Evolutionary conservation across 2,329 filamentous ascomycete genomes (phyloP).

Genomic region (Aspergillus sp.): DNA sequence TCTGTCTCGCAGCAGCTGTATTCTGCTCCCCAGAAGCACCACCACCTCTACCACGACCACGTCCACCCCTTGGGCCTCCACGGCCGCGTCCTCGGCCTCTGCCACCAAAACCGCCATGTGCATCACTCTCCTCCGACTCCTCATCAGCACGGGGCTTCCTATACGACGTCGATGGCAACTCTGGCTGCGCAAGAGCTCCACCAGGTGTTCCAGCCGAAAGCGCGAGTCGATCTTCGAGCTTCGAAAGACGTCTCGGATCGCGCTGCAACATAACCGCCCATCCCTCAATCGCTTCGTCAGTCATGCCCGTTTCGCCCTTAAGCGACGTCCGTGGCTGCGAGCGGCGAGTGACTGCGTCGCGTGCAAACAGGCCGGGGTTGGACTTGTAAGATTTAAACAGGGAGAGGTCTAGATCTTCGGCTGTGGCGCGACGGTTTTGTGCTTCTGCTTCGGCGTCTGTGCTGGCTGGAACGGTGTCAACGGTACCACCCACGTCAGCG

Average conservation of each 20-base stretch:
- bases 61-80: slow-evolving; percentile 43
- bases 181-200: slow-evolving; percentile 48
- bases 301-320: slow-evolving; percentile 74
- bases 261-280: slow-evolving; percentile 82
- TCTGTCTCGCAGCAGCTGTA: slow-evolving; percentile 63
- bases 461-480: slow-evolving; percentile 54
- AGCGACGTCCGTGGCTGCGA: slow-evolving; percentile 57
- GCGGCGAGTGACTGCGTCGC: slow-evolving; percentile 64
- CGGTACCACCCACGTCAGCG: slow-evolving; percentile 81
- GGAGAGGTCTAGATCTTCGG: slow-evolving; percentile 52
- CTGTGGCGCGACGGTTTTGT: slow-evolving; percentile 42
- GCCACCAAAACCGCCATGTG: slow-evolving; percentile 27
- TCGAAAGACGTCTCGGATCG: slow-evolving; percentile 60
- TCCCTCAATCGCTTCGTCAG: slow-evolving; percentile 87
- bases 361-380: slow-evolving; percentile 59
- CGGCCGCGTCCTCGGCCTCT: slow-evolving; percentile 41
- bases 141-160: slow-evolving; percentile 27
- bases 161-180: slow-evolving; percentile 62
- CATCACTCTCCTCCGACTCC: slow-evolving; percentile 46
- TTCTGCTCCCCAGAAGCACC: slow-evolving; percentile 56
- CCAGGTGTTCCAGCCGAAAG: slow-evolving; percentile 52
- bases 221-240: slow-evolving; percentile 64
- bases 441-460: slow-evolving; percentile 48
- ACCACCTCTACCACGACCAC: slow-evolving; percentile 46
- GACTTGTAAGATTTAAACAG: slow-evolving; percentile 68